Conservation (phyloP, 441 rosid species). For the Rhodomyrtus psidioides region DNA sequence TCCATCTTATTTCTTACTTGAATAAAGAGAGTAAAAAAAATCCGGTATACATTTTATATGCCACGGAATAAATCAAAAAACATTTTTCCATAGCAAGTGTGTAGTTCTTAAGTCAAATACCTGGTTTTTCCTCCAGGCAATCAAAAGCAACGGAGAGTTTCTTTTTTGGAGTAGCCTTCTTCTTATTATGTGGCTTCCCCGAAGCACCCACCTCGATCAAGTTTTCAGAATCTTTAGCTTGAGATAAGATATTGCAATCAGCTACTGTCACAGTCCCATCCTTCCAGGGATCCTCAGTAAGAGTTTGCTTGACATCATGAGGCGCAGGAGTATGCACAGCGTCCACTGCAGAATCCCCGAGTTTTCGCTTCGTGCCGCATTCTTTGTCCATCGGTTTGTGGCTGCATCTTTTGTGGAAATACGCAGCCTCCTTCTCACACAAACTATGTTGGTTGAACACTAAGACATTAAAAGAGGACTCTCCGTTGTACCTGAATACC, state of each 20-base stretch:
- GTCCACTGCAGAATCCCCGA: constrained; percentile 14
- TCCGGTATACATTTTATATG: not conserved
- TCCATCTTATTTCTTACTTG: not conserved
- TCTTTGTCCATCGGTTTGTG: constrained; percentile 20
- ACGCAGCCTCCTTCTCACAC: constrained; percentile 66
- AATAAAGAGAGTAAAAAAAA: too few relatives aligned
- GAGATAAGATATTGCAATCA: not conserved
- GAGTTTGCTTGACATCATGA: constrained; percentile 8
- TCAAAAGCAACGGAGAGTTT: not conserved
- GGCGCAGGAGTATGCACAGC: constrained; percentile 8
- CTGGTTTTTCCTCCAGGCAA: not conserved
- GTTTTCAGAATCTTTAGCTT: not conserved
- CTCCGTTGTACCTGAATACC: constrained; percentile 59
- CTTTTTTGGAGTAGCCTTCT: not conserved
- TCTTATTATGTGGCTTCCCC: not conserved
- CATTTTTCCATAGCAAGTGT: not conserved
- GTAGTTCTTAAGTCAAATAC: not conserved
- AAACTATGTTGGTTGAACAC: constrained; percentile 38
- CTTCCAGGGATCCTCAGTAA: not conserved
- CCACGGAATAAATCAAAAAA: not conserved
- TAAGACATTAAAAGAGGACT: constrained; percentile 55
- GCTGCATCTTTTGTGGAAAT: constrained; percentile 39
- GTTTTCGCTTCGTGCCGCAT: constrained; percentile 16
- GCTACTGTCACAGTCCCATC: not conserved
- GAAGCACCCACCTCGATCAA: not conserved